Conservation (phyloP, 257 asterid species). For the Orobanche coerulescens region DNA sequence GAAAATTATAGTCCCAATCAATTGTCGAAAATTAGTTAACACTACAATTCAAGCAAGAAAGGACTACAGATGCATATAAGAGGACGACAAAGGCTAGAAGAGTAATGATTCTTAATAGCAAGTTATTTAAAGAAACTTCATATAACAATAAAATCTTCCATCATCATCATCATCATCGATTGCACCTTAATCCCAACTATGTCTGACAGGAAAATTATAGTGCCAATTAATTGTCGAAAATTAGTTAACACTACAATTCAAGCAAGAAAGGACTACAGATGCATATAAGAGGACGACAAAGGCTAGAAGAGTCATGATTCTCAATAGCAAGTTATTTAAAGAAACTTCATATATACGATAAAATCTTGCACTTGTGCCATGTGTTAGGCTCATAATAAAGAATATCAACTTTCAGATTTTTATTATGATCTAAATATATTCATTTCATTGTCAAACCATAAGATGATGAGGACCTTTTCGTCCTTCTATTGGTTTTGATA, state of each 20-base stretch:
- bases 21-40: no score
- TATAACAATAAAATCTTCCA: neutral
- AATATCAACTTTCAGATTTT: neutral
- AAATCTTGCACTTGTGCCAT: neutral
- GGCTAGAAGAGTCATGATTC: neutral
- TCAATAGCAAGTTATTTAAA: neutral
- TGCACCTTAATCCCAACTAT: no score
- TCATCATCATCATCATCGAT: no score
- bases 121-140: neutral
- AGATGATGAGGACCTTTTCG: neutral
- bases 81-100: neutral
- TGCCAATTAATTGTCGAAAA: no score
- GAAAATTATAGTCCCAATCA: no score
- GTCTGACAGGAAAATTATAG: no score
- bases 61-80: neutral
- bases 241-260: no score
- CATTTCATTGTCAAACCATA: neutral
- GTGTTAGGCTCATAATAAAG: neutral
- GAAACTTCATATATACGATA: neutral
- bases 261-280: no score
- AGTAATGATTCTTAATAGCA: neutral
- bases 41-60: no score
- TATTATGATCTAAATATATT: neutral
- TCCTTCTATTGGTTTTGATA: neutral
- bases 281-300: neutral